These are phyloP conservation scores for Ceratocystis huliohia DNA, from an alignment of 2,329 filamentous ascomycete species.

Conservation along the genomic window DNA sequence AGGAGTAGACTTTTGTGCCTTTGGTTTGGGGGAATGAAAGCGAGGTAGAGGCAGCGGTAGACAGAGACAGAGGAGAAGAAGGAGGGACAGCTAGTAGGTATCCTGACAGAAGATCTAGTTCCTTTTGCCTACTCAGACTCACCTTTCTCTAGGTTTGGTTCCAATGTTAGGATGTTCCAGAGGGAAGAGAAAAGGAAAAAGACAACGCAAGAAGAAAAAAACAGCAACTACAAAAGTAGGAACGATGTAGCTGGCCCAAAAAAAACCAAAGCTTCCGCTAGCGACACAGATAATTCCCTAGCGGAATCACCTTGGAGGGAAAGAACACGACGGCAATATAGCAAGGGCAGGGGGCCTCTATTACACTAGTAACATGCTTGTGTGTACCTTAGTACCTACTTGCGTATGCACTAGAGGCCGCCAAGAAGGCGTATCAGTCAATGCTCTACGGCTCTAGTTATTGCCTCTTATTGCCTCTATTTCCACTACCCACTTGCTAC, in stretches of 20 bases:
- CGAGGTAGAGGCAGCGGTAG: neutral
- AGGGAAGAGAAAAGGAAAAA: neutral
- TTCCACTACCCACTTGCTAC: neutral
- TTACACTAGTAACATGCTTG: neutral
- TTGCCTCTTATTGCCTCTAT: neutral
- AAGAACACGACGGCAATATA: constrained; percentile 3
- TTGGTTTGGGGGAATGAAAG: neutral
- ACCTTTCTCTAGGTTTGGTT: neutral
- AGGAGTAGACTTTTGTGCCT: neutral
- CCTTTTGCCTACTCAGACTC: neutral
- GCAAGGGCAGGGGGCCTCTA: neutral
- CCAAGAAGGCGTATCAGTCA: neutral
- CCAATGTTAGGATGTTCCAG: neutral
- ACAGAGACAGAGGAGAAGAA: neutral
- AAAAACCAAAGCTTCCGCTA: constrained; percentile 2
- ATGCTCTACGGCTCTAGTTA: neutral
- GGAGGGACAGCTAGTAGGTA: neutral
- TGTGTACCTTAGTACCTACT: neutral
- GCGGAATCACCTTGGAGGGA: neutral
- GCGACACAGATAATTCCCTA: neutral
- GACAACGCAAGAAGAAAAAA: constrained; percentile 6
- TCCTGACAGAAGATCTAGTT: neutral
- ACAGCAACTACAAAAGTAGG: neutral
- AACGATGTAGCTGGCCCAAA: neutral
- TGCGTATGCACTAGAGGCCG: neutral